phyloP scores from a whole-genome alignment of 1,139 yeast genomes.

The Yamadazyma pseudoaaseri region DNA sequence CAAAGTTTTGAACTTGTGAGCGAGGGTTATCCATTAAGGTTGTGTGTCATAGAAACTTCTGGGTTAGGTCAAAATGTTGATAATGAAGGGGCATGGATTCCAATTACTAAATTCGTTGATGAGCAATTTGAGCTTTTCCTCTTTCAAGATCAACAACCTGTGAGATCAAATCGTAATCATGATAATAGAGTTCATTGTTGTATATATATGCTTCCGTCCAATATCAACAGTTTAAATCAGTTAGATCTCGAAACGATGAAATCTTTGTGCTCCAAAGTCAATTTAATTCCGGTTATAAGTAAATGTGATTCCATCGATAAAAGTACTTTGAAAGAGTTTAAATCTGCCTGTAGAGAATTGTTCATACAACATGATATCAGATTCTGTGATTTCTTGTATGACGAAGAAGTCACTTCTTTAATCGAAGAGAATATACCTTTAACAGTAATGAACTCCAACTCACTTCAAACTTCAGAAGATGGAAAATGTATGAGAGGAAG shows the following conservation, averaged over 20 bases:
- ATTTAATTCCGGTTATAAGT: constrained; percentile 73
- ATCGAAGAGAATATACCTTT: constrained; percentile 51
- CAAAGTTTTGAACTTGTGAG: constrained; percentile 47
- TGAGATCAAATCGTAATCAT: constrained; percentile 34
- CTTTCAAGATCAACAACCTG: constrained; percentile 73
- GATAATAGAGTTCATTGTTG: constrained; percentile 78
- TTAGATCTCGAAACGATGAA: constrained; percentile 71
- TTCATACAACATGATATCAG: constrained; percentile 50
- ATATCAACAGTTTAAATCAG: constrained; percentile 50
- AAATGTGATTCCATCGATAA: constrained; percentile 68
- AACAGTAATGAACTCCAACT: constrained; percentile 56
- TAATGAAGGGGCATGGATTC: constrained; percentile 57
- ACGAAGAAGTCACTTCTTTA: constrained; percentile 30
- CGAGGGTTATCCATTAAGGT: constrained; percentile 46
- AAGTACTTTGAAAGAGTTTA: constrained; percentile 40
- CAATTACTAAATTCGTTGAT: constrained; percentile 58
- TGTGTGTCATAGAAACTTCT: constrained; percentile 44
- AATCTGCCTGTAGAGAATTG: constrained; percentile 40
- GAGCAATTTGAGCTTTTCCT: constrained; percentile 57
- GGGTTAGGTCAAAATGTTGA: constrained; percentile 32
- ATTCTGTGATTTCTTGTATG: constrained; percentile 55
- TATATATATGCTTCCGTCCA: constrained; percentile 66
- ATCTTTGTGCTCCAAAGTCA: constrained; percentile 61
- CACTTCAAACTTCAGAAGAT: constrained; percentile 22
- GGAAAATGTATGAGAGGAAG: constrained; percentile 58